Percentiles rank a stretch among this genome's conserved stretches.
Conservation (phyloP, 225 moss, liverwort and hornwort genomes). For the Lunularia cruciata region DNA sequence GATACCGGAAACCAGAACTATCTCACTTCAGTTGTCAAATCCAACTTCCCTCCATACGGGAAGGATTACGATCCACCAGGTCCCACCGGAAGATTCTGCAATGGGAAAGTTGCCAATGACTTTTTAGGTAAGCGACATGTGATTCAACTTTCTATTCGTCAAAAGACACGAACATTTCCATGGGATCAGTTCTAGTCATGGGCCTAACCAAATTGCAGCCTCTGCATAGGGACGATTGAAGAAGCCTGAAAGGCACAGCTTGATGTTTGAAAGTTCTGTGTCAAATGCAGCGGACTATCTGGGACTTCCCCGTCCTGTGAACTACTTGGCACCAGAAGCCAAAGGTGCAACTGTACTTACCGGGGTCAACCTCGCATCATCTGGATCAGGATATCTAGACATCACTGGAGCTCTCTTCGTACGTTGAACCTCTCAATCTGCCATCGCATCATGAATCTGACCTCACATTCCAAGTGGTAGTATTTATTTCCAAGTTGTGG, state of each 20-base stretch:
- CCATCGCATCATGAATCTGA: not conserved
- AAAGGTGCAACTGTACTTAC: slow-evolving; percentile 31
- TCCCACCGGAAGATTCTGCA: slow-evolving; percentile 64
- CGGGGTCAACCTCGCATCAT: slow-evolving; percentile 50
- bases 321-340: slow-evolving; percentile 29
- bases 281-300: slow-evolving; percentile 45
- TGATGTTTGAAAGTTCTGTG: not conserved
- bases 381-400: slow-evolving; percentile 52
- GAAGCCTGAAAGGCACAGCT: not conserved
- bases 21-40: slow-evolving; percentile 55
- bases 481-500: not conserved
- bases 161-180: too few species aligned
- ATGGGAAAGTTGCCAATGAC: slow-evolving; percentile 60
- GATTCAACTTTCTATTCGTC: too few species aligned
- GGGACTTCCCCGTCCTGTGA: slow-evolving; percentile 40
- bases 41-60: slow-evolving; percentile 66
- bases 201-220: too few species aligned
- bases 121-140: slow-evolving; percentile 59
- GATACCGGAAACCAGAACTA: slow-evolving; percentile 73
- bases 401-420: slow-evolving; percentile 43
- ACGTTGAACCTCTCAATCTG: not conserved
- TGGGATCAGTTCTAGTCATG: too few species aligned
- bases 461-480: not conserved
- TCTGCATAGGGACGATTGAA: too few species aligned
- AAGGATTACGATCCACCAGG: slow-evolving; percentile 53